Base-by-base conservation (phyloP, 768 basidiomycete genomes). In the Serpula lacrymans region DNA sequence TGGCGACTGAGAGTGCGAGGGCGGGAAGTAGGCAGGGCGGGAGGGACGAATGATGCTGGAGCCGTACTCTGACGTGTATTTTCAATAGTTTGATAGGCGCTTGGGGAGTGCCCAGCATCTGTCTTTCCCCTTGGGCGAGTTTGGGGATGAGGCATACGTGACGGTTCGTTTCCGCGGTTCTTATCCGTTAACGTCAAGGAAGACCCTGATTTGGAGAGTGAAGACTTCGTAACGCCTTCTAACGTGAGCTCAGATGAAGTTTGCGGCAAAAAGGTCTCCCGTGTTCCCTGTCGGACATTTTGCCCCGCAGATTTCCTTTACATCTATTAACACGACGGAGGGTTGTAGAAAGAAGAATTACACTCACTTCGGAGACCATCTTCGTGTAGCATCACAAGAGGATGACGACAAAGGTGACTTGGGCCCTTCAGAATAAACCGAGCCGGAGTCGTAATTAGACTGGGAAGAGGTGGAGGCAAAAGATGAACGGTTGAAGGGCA, bases 391-490 rank as follows among this genome's bases (percentile, higher is more conserved):
- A 10, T 36, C 16, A 17, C 16, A 18, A 33, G 36, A 14, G 21
- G 39, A 29, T 17, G 39, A 14, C 18, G 46, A 47, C 16, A 21
- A n/a, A 25, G 17, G 43, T 9, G 28, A 17, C 37, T 32, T 44
- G 32, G 18, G 12, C 12, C n/a, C 28, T 5, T 39, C 38, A 8
- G 34, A 14, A 5, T 34, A 43, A 7, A 33, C 5, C 10, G 34
- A 22, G 14, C 20, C 30, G 17, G 39, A 20, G 33, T 41, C 24
- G 33, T 46, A 44, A 13, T 74, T 68, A 11, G 78, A 78, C 27
- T 73, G 67, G 9, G 80, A 77, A 5, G 79, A 81, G 3, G 77
- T 75, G 5, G 80, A 81, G 16, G 71, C 70, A 53, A 75, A 78
- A 1, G 82, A 82, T 10, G 64, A 58, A 40, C 78, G 67, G 50